Conservation (phyloP, 345 rosid genomes). For the Citropsis articulata region DNA sequence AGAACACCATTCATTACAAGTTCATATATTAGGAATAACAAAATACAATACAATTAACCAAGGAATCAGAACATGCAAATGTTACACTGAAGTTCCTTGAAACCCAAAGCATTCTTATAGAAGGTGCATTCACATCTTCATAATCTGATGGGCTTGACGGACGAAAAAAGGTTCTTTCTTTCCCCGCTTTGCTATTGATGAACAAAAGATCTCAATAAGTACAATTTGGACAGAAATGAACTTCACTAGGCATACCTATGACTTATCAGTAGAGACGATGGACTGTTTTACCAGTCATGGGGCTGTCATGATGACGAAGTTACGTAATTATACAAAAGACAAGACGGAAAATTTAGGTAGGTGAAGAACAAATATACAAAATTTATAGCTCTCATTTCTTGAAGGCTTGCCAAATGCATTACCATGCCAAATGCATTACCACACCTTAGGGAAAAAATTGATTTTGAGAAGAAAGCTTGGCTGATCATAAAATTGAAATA, state of each 20-base stretch:
- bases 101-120: neutral
- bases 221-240: neutral
- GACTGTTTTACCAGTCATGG: neutral
- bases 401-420: neutral
- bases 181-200: neutral
- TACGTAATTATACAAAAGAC: neutral
- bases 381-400: neutral
- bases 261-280: neutral
- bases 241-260: neutral
- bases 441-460: neutral
- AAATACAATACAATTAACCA: conserved; percentile 7
- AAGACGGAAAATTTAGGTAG: neutral
- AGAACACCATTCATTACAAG: neutral
- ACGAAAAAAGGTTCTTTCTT: neutral
- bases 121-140: neutral
- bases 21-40: neutral
- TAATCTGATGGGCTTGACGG: neutral
- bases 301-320: neutral
- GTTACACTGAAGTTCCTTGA: neutral
- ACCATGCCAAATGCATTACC: neutral
- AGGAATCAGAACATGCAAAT: neutral
- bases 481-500: too few species aligned
- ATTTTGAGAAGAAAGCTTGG: neutral
- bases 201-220: neutral
- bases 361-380: neutral